phyloP scores from a whole-genome alignment of 2,329 filamentous ascomycete genomes.

The Ploettnerulaceae sp. region DNA sequence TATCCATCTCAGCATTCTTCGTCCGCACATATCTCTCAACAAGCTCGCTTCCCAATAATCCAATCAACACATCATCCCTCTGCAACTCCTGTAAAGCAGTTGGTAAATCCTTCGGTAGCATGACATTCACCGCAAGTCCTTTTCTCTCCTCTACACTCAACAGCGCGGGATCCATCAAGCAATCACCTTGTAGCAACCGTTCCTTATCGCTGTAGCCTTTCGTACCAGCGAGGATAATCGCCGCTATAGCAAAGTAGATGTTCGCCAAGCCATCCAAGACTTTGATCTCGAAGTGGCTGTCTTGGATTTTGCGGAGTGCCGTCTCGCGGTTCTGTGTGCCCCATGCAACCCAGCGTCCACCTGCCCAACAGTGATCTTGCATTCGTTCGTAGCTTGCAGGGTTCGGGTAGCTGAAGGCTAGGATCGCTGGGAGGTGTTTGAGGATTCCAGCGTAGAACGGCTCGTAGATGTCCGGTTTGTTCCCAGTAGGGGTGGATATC shows the following conservation, averaged over 20 bases:
- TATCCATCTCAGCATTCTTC: slow-evolving; percentile 53
- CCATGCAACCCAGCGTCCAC: slow-evolving; percentile 76
- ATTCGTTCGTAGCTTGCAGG: slow-evolving; percentile 65
- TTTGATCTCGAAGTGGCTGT: slow-evolving; percentile 73
- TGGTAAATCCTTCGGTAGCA: slow-evolving; percentile 49
- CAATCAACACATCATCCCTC: slow-evolving; percentile 42
- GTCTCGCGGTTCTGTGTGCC: slow-evolving; percentile 76
- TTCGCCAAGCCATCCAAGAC: slow-evolving; percentile 77
- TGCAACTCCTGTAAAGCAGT: slow-evolving; percentile 51
- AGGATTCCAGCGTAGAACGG: slow-evolving; percentile 70
- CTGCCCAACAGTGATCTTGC: slow-evolving; percentile 66
- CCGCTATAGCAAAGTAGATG: slow-evolving; percentile 64
- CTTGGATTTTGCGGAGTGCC: slow-evolving; percentile 62
- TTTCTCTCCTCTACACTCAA: slow-evolving; percentile 44
- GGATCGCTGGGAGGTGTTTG: slow-evolving; percentile 58
- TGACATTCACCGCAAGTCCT: slow-evolving; percentile 48
- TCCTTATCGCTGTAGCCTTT: slow-evolving; percentile 45
- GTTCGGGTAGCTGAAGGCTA: slow-evolving; percentile 64
- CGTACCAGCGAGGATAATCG: slow-evolving; percentile 55
- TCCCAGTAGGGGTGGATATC: slow-evolving; percentile 40
- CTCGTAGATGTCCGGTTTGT: slow-evolving; percentile 45
- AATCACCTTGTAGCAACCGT: slow-evolving; percentile 48
- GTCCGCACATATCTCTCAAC: slow-evolving; percentile 53
- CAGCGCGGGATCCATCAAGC: slow-evolving; percentile 47
- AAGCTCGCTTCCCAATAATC: slow-evolving; percentile 44